A percentile compares a stretch with the other conserved stretches of the same genome.
phyloP scores from a whole-genome alignment of 2,329 filamentous ascomycete species.

The Fusarium equiseti region DNA sequence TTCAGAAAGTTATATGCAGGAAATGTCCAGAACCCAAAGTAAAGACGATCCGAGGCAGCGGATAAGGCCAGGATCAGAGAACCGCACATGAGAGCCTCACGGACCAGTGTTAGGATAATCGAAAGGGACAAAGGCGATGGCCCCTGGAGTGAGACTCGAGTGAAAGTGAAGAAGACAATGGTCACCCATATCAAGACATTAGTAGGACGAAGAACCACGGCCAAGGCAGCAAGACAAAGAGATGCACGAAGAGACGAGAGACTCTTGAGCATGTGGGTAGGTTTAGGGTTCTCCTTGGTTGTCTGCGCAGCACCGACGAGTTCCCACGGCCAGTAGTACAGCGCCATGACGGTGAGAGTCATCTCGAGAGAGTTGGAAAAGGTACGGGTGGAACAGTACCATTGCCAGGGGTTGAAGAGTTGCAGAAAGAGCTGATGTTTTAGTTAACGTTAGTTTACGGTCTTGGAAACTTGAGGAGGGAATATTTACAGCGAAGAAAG shows the following conservation, averaged over 20 bases:
- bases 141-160: slow-evolving; percentile 52
- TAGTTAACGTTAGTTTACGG: not conserved
- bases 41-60: slow-evolving; percentile 76
- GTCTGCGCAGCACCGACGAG: slow-evolving; percentile 62
- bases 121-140: slow-evolving; percentile 58
- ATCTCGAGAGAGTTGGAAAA: slow-evolving; percentile 95
- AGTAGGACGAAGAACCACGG: slow-evolving; percentile 88
- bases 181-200: slow-evolving; percentile 87
- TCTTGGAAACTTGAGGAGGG: not conserved
- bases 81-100: slow-evolving; percentile 75
- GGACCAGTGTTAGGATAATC: slow-evolving; percentile 65
- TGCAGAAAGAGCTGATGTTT: slow-evolving; percentile 52
- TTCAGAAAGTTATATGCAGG: slow-evolving; percentile 88
- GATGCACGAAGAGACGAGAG: slow-evolving; percentile 63
- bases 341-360: slow-evolving; percentile 82
- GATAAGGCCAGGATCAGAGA: slow-evolving; percentile 72
- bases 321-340: slow-evolving; percentile 90
- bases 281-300: slow-evolving; percentile 56
- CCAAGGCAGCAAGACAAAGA: slow-evolving; percentile 80
- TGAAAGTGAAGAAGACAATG: slow-evolving; percentile 65
- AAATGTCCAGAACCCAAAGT: slow-evolving; percentile 89
- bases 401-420: slow-evolving; percentile 79
- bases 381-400: slow-evolving; percentile 93
- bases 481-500: slow-evolving; percentile 76
- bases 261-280: slow-evolving; percentile 44